A percentile compares a stretch with the other conserved stretches of the same genome.
Conservation (phyloP, 148 eudicot genomes). For the Limonium bicolor region DNA sequence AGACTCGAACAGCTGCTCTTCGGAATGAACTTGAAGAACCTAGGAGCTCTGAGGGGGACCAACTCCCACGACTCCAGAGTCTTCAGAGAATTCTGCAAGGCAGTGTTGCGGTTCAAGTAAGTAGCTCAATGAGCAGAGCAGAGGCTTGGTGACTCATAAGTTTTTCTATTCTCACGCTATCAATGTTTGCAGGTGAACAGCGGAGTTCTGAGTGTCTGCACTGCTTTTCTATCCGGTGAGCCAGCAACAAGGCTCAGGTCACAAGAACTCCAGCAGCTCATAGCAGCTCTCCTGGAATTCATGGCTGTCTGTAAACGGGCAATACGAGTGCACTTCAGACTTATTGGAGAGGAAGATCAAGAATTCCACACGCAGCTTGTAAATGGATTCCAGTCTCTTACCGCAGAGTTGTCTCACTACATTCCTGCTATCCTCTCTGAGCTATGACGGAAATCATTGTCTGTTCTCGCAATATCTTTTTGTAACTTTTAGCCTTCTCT, state of each 20-base stretch:
- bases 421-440: slow-evolving; percentile 98
- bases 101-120: slow-evolving; percentile 99
- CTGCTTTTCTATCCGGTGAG: slow-evolving; percentile 95
- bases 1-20: slow-evolving; percentile 90
- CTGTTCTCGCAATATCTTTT: too few species aligned
- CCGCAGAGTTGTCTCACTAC: slow-evolving; percentile 95
- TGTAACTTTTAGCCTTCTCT: too few species aligned
- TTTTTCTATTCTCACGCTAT: not conserved
- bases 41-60: slow-evolving; percentile 97
- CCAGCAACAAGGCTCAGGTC: slow-evolving; percentile 96
- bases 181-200: slow-evolving; percentile 69
- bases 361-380: slow-evolving; percentile 97
- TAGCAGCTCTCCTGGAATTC: slow-evolving; percentile 95
- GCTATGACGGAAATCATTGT: too few species aligned
- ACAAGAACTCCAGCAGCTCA: slow-evolving; percentile 94
- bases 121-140: slow-evolving; percentile 8
- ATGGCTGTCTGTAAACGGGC: slow-evolving; percentile 99
- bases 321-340: slow-evolving; percentile 85
- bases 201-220: slow-evolving; percentile 96
- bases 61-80: slow-evolving; percentile 96
- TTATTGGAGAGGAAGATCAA: slow-evolving; percentile 97
- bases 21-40: slow-evolving; percentile 98
- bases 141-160: not conserved
- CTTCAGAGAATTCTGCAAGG: slow-evolving; percentile 99
- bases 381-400: slow-evolving; percentile 94